Conservation (phyloP, 768 basidiomycete genomes). For the Boletus tylopilopsis region DNA sequence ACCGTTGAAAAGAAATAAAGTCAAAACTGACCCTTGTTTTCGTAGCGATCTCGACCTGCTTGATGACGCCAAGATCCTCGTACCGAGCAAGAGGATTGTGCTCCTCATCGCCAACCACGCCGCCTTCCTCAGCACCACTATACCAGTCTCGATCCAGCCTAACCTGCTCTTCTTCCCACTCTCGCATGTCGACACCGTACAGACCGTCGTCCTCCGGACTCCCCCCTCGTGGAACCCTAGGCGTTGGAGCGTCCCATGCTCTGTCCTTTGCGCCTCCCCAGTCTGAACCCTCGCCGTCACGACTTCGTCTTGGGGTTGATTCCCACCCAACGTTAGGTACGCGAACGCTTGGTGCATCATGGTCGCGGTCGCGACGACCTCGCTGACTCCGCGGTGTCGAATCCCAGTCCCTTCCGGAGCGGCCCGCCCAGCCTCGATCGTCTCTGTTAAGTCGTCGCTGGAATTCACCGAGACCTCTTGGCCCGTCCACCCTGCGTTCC, state of each 20-base stretch:
- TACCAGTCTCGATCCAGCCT: constrained; percentile 96
- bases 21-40: constrained; percentile 61
- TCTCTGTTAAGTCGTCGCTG: constrained; percentile 88
- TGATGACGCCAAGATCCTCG: constrained; percentile 71
- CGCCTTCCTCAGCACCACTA: constrained; percentile 83
- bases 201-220: constrained; percentile 69
- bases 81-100: constrained; percentile 92
- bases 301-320: constrained; percentile 70
- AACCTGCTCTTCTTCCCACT: constrained; percentile 98
- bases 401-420: constrained; percentile 46
- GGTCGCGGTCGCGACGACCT: constrained; percentile 33
- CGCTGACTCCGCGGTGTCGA: constrained; percentile 61
- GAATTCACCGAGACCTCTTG: constrained; percentile 87
- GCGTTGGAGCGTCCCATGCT: constrained; percentile 85
- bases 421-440: constrained; percentile 44
- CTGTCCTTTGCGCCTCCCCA: constrained; percentile 57
- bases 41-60: constrained; percentile 70
- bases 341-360: constrained; percentile 78
- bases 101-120: constrained; percentile 83
- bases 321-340: constrained; percentile 95
- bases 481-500: constrained; percentile 52
- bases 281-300: constrained; percentile 53
- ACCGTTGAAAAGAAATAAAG: not conserved
- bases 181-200: constrained; percentile 67
- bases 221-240: constrained; percentile 58